Base-by-base conservation (phyloP, 2,329 filamentous ascomycete species). In the Kalaharituber pfeilii region DNA sequence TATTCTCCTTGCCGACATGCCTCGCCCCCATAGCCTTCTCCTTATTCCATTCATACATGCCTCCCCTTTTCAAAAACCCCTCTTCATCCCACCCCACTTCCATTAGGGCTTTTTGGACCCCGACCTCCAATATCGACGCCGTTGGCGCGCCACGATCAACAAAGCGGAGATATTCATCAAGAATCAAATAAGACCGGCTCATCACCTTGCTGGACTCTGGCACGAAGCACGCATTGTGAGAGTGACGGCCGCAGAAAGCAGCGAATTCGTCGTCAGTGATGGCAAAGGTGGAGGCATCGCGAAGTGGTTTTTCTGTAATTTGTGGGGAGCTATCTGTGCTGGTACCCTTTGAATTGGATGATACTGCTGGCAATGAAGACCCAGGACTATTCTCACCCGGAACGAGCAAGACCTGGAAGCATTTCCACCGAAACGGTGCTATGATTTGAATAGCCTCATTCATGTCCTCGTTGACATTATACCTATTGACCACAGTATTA, bases 391-490 rank as follows among this genome's bases (percentile, higher is more conserved):
- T 77, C 63, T 78, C 74, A 1, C 73, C 74, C 13, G 65, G 67
- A 2, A 77, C 72, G 5, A 73, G 67, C n/a, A 78, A 66, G 4
- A 71, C 70, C 60, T 78, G 75, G 61, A 78, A 79, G 26, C 67
- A 70, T 61, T 77, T 77, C 75, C 74, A 78, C 0, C 75, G 70
- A 56, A 74, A 75, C 1, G 74, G 74, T 3, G 63, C 62, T 9
- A 78, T 63, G 36, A 59, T 42, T 13, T 60, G 53, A 6, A 77
- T 67, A 3, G 57, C 61, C 13, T 55, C 60, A 39, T 66, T 67
- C 72, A 75, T 75, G 57, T 74, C 71, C 62, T 78, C 75, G 2
- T 70, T 52, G 63, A 66, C 72, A 59, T 77, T 77, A 50, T 70
- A 64, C 1, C 59, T 65, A 60, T 69, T 71, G 2, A 78, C 70